Evolutionary conservation across 1,284 basidiomycete species (phyloP), one percentile per base, ranked within the genome.

Genomic region (Pascua guehoae): DNA sequence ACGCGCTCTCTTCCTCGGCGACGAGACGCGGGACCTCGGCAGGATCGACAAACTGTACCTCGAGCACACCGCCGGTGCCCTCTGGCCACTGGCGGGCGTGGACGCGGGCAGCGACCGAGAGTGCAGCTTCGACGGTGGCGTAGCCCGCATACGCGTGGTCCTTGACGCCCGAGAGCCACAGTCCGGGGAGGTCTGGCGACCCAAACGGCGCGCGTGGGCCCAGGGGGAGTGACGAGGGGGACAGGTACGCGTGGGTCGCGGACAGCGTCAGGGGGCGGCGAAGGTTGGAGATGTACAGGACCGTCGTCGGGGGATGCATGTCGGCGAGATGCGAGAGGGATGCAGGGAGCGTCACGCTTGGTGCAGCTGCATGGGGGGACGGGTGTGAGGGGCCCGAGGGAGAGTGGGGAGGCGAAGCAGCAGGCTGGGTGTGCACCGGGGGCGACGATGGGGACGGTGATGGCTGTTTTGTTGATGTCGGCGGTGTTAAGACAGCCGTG

Each of bases 91-190:
- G 51, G 8, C 18, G 43, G 24, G 57, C 62, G 48, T 70, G 67
- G 12, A 69, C 57, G 16, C 56, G 49, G 47, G 62, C 61, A 2
- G 69, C 73, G 16, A 59, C 61, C 12, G 54, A 54, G 4, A 70
- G 39, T 7, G 69, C 71, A 11, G 58, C 57, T 4, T 60, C 51
- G 0, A 63, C 47, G 5, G 54, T 54, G 4, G 53, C 43, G 65
- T 64, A 76, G 0, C 63, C 64, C 3, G 66, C 73, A 47, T 75
- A 77, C 1, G 71, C 72, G 58, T 77, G 75, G 37, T 66, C 65
- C 59, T 77, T 77, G 40, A 77, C 64, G 12, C 73, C 74, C 5
- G 64, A 66, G 3, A 77, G 56, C 75, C 75, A 77, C 17, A 75
- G 49, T 7, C 70, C 71, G 1, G 69, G 68, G n/a, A 54, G 56